Base-by-base conservation (phyloP, 78 protist species). In the Dictyostelium intermedium region DNA sequence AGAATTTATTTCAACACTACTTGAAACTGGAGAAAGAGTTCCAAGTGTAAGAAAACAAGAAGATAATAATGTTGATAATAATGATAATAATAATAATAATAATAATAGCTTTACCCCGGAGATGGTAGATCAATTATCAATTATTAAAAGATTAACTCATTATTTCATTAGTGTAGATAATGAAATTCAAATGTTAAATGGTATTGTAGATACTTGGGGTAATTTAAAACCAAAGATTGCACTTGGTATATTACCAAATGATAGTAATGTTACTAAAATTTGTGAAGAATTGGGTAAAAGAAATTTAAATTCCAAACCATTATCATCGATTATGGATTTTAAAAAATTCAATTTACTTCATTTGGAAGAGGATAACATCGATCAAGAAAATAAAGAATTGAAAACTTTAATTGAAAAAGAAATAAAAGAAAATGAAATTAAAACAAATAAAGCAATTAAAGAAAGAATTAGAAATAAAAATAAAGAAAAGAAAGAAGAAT, bases 151-250 rank as follows among this genome's bases (percentile, higher is more conserved):
- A 56, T 35, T 60, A 32, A 34, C 37, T 18, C 50, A 56, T 43
- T 56, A 50, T 53, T 89, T 89, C 32, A 30, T 80, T 6, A 37
- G 86, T 18, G 94, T 89, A 3, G 84, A 63, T 3, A 79, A 72
- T 30, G 94, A 89, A 69, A 37, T 34, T 23, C 82, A 81, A 23
- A 27, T 89, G 45, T 35, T 89, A 39, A 80, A 89, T 69, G 72
- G 82, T 8, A 27, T 89, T 13, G 82, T 80, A 0, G 32, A 43
- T n/a, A 45, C 20, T 6, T 86, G 92, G 92, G 20, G 9, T 2
- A 13, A 39, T 5, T 35, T 66, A 9, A 47, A 61, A 61, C 87
- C 76, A 32, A 82, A 27, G 14, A n/a, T 45, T 4, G 85, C 94
- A 30, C 47, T 89, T 45, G 94, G 84, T 32, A 76, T 89, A 0